phyloP scores from a whole-genome alignment of 352 stramenopile genomes.

The Peronospora destructor region DNA sequence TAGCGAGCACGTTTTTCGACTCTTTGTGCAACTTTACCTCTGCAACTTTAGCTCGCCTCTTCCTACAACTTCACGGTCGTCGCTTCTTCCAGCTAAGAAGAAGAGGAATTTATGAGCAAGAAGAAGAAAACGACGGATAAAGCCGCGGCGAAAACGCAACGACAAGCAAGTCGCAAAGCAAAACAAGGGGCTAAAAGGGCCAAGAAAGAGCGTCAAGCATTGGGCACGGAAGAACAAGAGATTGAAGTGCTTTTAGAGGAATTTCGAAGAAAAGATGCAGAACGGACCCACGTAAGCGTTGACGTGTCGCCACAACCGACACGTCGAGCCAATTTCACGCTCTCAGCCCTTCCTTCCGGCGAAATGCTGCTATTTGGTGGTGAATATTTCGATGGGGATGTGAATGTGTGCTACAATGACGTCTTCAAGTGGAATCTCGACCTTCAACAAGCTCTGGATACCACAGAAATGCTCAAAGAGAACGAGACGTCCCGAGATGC shows the following conservation, averaged over 20 bases:
- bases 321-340: constrained; percentile 72
- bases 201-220: constrained; percentile 76
- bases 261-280: constrained; percentile 72
- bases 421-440: constrained; percentile 92
- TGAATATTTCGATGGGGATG: constrained; percentile 96
- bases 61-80: too few relatives aligned
- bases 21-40: too few relatives aligned
- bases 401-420: constrained; percentile 95
- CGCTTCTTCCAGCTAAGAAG: too few relatives aligned
- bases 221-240: constrained; percentile 72
- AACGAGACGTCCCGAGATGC: constrained; percentile 15
- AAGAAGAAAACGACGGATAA: constrained; percentile 71
- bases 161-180: constrained; percentile 67
- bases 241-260: constrained; percentile 77
- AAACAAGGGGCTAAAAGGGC: constrained; percentile 67
- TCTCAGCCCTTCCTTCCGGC: constrained; percentile 60
- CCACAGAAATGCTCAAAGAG: constrained; percentile 7
- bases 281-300: constrained; percentile 56
- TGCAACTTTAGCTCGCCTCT: too few relatives aligned
- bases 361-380: constrained; percentile 93
- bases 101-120: too few relatives aligned
- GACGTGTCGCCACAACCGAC: constrained; percentile 47
- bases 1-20: too few relatives aligned
- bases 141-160: constrained; percentile 60
- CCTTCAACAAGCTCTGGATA: constrained; percentile 12